phyloP scores from a whole-genome alignment of 2,329 filamentous ascomycete species.

The Pleoardoris graminearum region DNA sequence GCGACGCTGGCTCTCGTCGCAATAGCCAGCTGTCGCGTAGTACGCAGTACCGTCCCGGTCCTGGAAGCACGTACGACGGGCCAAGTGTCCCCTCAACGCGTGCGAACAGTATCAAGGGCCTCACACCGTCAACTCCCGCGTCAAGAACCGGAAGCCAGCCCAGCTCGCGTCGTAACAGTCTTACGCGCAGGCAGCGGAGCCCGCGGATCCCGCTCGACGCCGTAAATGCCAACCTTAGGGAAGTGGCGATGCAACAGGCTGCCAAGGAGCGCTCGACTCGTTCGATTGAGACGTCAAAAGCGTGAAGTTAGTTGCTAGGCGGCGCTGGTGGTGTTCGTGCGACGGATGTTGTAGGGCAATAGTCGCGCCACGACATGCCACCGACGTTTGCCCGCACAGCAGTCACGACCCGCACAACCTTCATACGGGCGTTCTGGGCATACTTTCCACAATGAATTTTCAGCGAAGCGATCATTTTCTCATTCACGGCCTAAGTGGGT shows the following conservation, averaged over 20 bases:
- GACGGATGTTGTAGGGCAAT: background rate
- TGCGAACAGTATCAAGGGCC: slow-evolving; percentile 32
- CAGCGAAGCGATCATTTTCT: slow-evolving; percentile 1
- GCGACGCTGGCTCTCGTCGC: slow-evolving; percentile 14
- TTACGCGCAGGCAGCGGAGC: slow-evolving; percentile 26
- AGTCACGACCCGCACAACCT: background rate
- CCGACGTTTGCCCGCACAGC: background rate
- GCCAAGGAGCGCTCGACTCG: slow-evolving; percentile 12
- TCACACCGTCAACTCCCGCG: slow-evolving; percentile 23
- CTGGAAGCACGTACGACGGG: slow-evolving; percentile 31
- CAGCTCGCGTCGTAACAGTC: slow-evolving; percentile 32
- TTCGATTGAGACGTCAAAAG: background rate
- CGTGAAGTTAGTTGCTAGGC: background rate
- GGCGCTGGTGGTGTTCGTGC: background rate
- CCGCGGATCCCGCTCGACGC: slow-evolving; percentile 36
- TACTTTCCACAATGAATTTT: background rate
- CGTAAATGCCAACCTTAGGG: slow-evolving; percentile 30
- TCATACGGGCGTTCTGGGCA: background rate
- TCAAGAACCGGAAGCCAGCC: slow-evolving; percentile 27
- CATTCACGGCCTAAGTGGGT: background rate
- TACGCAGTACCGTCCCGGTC: slow-evolving; percentile 29
- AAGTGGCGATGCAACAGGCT: slow-evolving; percentile 34
- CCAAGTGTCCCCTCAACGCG: slow-evolving; percentile 32
- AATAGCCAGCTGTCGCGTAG: slow-evolving; percentile 37
- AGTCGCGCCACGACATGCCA: background rate